phyloP scores from a whole-genome alignment of 768 basidiomycete species.

The Boletus pseudo-olivaceus region DNA sequence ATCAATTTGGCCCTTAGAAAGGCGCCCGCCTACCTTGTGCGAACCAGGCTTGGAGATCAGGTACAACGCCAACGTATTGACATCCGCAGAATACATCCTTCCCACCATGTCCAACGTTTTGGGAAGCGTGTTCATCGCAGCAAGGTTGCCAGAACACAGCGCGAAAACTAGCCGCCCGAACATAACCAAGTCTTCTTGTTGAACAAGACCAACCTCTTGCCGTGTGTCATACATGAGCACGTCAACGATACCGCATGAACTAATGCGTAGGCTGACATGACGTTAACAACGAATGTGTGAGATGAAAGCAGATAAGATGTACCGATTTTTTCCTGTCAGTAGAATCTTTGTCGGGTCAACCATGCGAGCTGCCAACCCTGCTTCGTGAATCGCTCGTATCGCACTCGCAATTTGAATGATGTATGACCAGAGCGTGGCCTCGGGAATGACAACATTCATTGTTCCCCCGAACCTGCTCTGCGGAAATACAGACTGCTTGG shows the following conservation, averaged over 20 bases:
- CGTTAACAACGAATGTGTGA: background rate
- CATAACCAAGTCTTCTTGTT: constrained; percentile 87
- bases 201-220: constrained; percentile 53
- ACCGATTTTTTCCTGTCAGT: constrained; percentile 88
- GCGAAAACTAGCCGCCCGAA: constrained; percentile 83
- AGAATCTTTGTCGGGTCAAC: constrained; percentile 86
- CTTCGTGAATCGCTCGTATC: constrained; percentile 81
- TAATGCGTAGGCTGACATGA: constrained; percentile 65
- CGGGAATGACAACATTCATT: constrained; percentile 45
- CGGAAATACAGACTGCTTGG: constrained; percentile 40
- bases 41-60: constrained; percentile 69
- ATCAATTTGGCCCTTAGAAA: background rate
- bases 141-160: constrained; percentile 67
- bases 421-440: constrained; percentile 88
- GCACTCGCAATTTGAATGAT: constrained; percentile 87
- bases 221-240: constrained; percentile 74
- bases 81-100: constrained; percentile 71
- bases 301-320: background rate
- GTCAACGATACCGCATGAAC: constrained; percentile 85
- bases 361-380: constrained; percentile 74
- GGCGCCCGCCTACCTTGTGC: constrained; percentile 46
- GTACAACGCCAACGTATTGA: constrained; percentile 78
- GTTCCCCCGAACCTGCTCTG: constrained; percentile 36
- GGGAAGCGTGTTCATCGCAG: constrained; percentile 57
- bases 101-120: constrained; percentile 73